Evolutionary conservation across 768 basidiomycete species (phyloP), one percentile per base, ranked within the genome.

Genomic region (Pholiota conissans): DNA sequence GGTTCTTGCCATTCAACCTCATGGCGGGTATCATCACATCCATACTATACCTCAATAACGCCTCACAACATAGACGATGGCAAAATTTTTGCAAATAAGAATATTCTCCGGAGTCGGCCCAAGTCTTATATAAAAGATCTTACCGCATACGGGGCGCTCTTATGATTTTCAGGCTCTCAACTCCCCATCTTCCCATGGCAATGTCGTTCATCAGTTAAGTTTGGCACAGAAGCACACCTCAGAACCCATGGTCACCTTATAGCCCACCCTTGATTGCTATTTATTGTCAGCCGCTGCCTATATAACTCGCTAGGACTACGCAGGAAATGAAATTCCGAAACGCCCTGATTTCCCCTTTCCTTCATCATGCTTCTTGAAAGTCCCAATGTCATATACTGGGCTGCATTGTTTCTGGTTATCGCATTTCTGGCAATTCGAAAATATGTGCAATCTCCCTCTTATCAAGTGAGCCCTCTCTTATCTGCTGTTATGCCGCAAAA

Each of bases 401-500:
- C 9, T 18, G 42, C 42, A 10, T 22, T 45, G 10, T 26, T n/a
- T 11, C 22, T 45, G 20, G 18, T 10, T 2, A 20, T 11, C 11
- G 42, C 18, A 20, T 45, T 1, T 45, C 22, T 45, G 10, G n/a
- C 24, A 4, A 22, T 13, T 8, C 39, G 39, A n/a, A 9, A 13
- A 20, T 52, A 52, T 18, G n/a, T 42, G 14, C 49, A 48, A 8
- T 57, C 60, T 14, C 14, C 48, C 20, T 55, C 60, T 4, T 46
- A 61, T 37, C 49, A 55, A 52, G 60, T 54, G 20, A 20, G 60
- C 2, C 14, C 13, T 20, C 14, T 14, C 37, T 30, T 9, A 16
- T 10, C 26, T 6, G 10, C 39, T 16, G 2, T 29, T 26, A 7
- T 14, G 37, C 22, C 2, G 6, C 18, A 18, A 37, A 11, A 26